A percentile compares a stretch with the other conserved stretches of the same genome.
Evolutionary conservation across 805 yeast species (phyloP).

Genomic region (Cyberlindnera galapagoensis): DNA sequence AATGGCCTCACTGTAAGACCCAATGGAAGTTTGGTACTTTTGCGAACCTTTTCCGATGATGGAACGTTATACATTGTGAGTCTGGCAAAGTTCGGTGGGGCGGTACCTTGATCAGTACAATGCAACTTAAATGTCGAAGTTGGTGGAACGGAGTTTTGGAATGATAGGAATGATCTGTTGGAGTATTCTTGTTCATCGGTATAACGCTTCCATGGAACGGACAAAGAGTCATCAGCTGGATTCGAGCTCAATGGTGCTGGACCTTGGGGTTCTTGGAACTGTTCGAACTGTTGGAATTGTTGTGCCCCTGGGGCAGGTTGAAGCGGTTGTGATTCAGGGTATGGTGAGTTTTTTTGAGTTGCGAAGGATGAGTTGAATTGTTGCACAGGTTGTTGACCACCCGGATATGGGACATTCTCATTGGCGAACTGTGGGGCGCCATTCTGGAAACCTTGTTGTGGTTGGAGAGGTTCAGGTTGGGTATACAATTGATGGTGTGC

Average conservation of each 20-base stretch:
- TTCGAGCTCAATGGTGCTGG: conserved; percentile 3
- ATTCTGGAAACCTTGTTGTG: no score
- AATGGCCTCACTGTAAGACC: conserved; percentile 82
- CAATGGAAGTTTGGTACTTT: conserved; percentile 69
- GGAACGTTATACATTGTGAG: conserved; percentile 83
- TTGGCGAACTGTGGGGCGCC: no score
- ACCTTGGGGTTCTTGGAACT: conserved; percentile 3
- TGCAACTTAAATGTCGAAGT: conserved; percentile 58
- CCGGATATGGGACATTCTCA: no score
- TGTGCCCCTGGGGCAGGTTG: no score
- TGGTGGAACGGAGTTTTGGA: conserved; percentile 79
- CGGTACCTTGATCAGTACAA: conserved; percentile 75
- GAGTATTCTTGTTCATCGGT: conserved; percentile 16
- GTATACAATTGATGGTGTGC: conserved; percentile 21
- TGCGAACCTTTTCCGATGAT: conserved; percentile 58
- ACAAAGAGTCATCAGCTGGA: conserved; percentile 8
- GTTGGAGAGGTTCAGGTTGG: no score
- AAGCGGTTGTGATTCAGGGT: no score
- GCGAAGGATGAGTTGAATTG: no score
- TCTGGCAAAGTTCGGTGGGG: conserved; percentile 75
- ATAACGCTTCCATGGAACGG: conserved; percentile 16
- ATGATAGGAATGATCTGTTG: conserved; percentile 53
- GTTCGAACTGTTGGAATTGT: no score
- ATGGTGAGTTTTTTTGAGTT: no score
- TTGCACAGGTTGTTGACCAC: no score